Evolutionary conservation across 2,329 filamentous ascomycete species (phyloP), one percentile per base, ranked within the genome.

Genomic region (Daldinia sp.): DNA sequence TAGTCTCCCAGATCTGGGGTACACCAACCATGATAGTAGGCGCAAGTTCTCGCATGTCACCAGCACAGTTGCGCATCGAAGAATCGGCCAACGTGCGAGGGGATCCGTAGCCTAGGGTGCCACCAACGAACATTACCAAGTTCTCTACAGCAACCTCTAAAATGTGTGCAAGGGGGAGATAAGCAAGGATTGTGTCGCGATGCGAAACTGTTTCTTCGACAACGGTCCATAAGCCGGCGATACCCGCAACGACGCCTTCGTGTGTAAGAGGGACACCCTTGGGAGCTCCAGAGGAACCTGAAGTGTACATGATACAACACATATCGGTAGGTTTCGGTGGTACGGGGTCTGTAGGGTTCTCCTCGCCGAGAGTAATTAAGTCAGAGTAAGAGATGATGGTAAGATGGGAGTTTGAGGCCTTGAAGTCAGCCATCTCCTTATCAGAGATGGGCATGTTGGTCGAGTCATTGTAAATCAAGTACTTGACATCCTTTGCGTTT

Each of bases 61-160:
- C 94, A 70, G 89, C 87, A 81, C 92, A 97, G 78, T 98, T 95
- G 69, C 90, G 89, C 78, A 96, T 90, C 17, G 91, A 96, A 3
- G 82, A 79, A 75, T 98, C 94, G 6, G 94, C 92, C 57, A 99
- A 83, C 0, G 95, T 98, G 72, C 92, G 89, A 15, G 93, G 90
- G 75, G 92, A 94, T 63, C 94, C 95, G 77, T 98, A 98, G 60
- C 95, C 95, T 81, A 99, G 89, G 29, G 91, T 94, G 70, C 90
- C 94, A 70, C 95, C 95, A 83, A 94, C 92, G 79, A 89, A 95
- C 64, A 99, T 79, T 61, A 91, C 92, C 6, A 94, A 83, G 76
- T 96, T 97, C 80, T 99, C 95, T 69, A 99, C 92, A 61, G 94
- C 91, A 78, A 97, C 95, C 78, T 99, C 95, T 72, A 99, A 88